Base-by-base conservation (phyloP, 176 grass and related monocot genomes). In the Microstegium vimineum region DNA sequence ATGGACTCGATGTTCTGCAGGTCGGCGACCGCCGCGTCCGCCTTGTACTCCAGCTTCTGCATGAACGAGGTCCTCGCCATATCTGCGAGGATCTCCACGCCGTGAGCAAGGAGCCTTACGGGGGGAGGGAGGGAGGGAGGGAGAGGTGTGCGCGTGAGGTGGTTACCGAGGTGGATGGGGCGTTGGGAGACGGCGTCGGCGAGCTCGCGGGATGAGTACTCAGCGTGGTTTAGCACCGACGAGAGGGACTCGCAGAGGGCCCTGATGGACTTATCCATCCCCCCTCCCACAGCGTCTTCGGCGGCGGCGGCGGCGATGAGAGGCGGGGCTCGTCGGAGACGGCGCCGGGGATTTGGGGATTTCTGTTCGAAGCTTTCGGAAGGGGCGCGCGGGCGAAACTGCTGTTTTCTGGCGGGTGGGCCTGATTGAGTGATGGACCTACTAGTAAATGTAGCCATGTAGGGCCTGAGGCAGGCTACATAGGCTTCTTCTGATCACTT, bases 1-100 rank as follows among this genome's bases (percentile, higher is more conserved):
- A 94, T 86, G 75, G 92, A 89, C 70, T 97, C 90, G 84, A 97
- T 90, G 64, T 47, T 86, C 61, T 79, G 63, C 34, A 94, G 81
- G 47, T 98, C 95, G 45, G 81, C 78, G 79, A 51, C 67, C 63
- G 79, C 68, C 18, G 84, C 87, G 8, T 89, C 89, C 69, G 85
- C 69, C 31, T 81, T 78, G 31, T 82, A 62, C 4, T 92, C 75
- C 84, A 94, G 68, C 42, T 79, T 86, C 80, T 87, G 82, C 69
- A 94, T 71, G 89, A 98, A 98, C 68, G 86, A 82, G 82, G 47
- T 89, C 28, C 82, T 80, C 17, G 90, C 83, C 27, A 88, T 91
- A 27, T 98, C 92, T 98, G 75, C 69, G 65, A 12, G 16, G 2
- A 57, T n/a, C 73, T 11, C 10, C 2, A 0, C 5, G 16, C 33